Percentiles rank a stretch among this genome's conserved stretches.
phyloP scores from a whole-genome alignment of 441 rosid species.

The Arabidopsis hybrid region DNA sequence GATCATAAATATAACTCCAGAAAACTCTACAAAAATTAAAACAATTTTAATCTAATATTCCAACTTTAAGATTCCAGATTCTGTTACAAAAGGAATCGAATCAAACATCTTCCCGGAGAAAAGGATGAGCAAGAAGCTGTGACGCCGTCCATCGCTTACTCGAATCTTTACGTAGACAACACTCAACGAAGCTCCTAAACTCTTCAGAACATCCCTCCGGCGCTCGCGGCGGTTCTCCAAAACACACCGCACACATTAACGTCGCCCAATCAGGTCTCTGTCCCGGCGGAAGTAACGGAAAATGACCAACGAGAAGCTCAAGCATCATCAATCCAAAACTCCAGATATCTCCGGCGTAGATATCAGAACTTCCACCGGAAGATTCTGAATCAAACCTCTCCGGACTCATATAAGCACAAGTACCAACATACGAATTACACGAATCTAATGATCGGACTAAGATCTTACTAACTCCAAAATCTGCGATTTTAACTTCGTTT shows the following conservation, averaged over 20 bases:
- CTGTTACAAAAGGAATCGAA: slow-evolving; percentile 13
- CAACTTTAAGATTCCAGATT: background rate
- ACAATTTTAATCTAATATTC: background rate
- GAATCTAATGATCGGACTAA: slow-evolving; percentile 71
- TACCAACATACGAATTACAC: slow-evolving; percentile 89
- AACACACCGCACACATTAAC: slow-evolving; percentile 93
- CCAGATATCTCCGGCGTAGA: slow-evolving; percentile 91
- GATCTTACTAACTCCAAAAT: slow-evolving; percentile 90
- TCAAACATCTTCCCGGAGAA: slow-evolving; percentile 53
- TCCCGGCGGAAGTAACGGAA: slow-evolving; percentile 72
- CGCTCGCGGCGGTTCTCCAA: slow-evolving; percentile 78
- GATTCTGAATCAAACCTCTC: slow-evolving; percentile 87
- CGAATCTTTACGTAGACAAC: slow-evolving; percentile 85
- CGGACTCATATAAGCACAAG: slow-evolving; percentile 97
- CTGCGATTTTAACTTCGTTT: slow-evolving; percentile 82
- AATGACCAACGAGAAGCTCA: slow-evolving; percentile 82
- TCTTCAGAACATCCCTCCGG: slow-evolving; percentile 71
- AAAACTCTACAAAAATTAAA: slow-evolving; percentile 26
- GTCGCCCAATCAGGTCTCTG: slow-evolving; percentile 97
- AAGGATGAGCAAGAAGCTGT: slow-evolving; percentile 75
- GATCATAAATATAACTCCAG: slow-evolving; percentile 12
- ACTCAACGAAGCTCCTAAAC: slow-evolving; percentile 69
- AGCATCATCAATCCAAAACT: slow-evolving; percentile 82
- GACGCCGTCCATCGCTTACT: slow-evolving; percentile 73
- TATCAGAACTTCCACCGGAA: slow-evolving; percentile 68